phyloP scores from a whole-genome alignment of 1,139 yeast genomes.

The Spathaspora sp. region DNA sequence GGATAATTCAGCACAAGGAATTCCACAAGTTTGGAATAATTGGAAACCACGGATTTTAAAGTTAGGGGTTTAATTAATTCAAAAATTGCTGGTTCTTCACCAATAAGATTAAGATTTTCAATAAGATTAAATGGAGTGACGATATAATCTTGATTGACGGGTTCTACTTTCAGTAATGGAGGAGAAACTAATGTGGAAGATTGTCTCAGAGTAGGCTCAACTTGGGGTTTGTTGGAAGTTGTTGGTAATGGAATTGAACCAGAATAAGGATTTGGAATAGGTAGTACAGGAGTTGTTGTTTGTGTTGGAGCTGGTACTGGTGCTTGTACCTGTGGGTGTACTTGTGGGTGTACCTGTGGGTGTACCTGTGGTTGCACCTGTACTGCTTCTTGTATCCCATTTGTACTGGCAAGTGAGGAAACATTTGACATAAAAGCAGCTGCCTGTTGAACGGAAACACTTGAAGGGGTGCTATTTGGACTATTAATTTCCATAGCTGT shows the following conservation, averaged over 20 bases:
- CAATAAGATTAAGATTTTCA: constrained; percentile 21
- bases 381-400: neutral
- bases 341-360: neutral
- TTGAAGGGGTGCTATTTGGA: neutral
- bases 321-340: neutral
- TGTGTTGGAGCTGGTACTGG: too few relatives aligned
- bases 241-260: neutral
- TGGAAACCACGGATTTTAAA: constrained; percentile 27
- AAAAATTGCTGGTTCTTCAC: constrained; percentile 23
- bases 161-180: constrained; percentile 3
- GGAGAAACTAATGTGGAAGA: neutral
- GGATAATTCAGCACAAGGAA: constrained; percentile 25
- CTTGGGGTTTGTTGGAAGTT: neutral
- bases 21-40: constrained; percentile 24
- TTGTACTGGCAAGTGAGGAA: neutral
- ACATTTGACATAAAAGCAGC: constrained; percentile 1
- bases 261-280: neutral
- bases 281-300: neutral
- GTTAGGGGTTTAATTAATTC: constrained; percentile 29
- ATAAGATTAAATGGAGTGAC: constrained; percentile 22
- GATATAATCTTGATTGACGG: constrained; percentile 10
- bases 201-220: constrained; percentile 11
- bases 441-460: neutral
- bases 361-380: neutral
- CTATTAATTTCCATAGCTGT: constrained; percentile 1